Evolutionary conservation across 306 rosid genomes (phyloP), one percentile per base, ranked within the genome.

Genomic region (Arachis hypogaea): DNA sequence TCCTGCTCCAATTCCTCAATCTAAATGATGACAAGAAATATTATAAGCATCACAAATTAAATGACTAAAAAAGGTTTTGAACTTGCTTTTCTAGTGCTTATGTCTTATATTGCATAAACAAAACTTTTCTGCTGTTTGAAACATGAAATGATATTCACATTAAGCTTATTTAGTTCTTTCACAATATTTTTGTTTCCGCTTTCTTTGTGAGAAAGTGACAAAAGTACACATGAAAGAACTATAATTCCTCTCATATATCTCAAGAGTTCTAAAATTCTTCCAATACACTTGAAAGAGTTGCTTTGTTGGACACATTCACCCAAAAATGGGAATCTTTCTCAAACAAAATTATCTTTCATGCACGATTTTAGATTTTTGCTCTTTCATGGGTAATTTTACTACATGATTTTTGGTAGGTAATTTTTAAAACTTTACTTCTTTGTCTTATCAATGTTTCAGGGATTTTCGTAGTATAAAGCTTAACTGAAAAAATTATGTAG

Each of bases 1-100:
- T 89, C 96, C 74, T 75, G 75, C 93, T 94, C 97, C 88, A 94
- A 85, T 72, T 88, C 86, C 84, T 94, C 99, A 73, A 92, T 80
- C 99, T 92, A 83, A 77, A 87, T 38, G 78, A 80, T 44, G 16
- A 68, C 29, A 57, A 68, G 50, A n/a, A 76, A 4, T 51, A 77
- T 79, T 55, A 60, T 66, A 74, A 44, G 68, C 73, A 73, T 79
- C 59, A 49, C 42, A 44, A 45, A 42, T 64, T 69, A 36, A 36
- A 43, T 45, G 38, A 42, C 74, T 59, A 65, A 69, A 49, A 64
- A 59, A 10, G 64, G 40, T 6, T 46, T 62, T 52, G 28, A 67
- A 54, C 54, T 47, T 63, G 56, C 69, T 72, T 75, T 76, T 68
- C 65, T 6, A 47, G 49, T 44, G 45, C 46, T 75, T 49, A 29